A percentile compares a stretch with the other conserved stretches of the same genome.
These are phyloP conservation scores for Colletotrichum tanaceti DNA, from an alignment of 2,329 filamentous ascomycete genomes.

Conservation along the genomic window DNA sequence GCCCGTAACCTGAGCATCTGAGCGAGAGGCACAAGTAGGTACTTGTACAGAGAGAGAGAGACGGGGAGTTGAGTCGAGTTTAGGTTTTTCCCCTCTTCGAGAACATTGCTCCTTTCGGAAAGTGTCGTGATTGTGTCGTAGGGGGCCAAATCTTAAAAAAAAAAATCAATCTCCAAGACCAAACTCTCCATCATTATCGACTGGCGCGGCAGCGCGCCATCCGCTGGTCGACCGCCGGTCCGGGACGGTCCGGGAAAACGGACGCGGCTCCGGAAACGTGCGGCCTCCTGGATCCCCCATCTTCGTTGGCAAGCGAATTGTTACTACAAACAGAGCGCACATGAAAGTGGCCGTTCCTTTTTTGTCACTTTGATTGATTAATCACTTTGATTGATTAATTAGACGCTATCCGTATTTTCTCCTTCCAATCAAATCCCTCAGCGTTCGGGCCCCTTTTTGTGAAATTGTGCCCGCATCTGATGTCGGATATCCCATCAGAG, in stretches of 20 bases:
- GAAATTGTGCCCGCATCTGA: conserved; percentile 21
- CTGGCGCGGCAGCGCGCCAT: too few species aligned
- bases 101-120: conserved; percentile 14
- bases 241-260: neutral
- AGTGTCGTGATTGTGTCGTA: neutral
- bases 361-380: conserved; percentile 27
- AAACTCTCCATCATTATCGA: too few species aligned
- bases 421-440: neutral
- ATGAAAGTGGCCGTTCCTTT: conserved; percentile 7
- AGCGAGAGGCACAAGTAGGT: neutral
- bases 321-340: conserved; percentile 7
- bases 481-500: conserved; percentile 19
- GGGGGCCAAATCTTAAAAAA: too few species aligned
- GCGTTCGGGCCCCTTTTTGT: neutral
- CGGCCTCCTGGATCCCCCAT: neutral
- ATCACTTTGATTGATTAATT: conserved; percentile 27
- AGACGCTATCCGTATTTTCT: conserved; percentile 18
- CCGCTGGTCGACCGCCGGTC: neutral
- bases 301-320: too few species aligned
- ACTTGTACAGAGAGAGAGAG: too few species aligned
- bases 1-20: conserved; percentile 15
- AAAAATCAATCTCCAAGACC: neutral
- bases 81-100: conserved; percentile 11
- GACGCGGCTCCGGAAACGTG: conserved; percentile 5
- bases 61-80: conserved; percentile 11